Base-by-base conservation (phyloP, 805 yeast species). In the Candida pseudofarinosa region DNA sequence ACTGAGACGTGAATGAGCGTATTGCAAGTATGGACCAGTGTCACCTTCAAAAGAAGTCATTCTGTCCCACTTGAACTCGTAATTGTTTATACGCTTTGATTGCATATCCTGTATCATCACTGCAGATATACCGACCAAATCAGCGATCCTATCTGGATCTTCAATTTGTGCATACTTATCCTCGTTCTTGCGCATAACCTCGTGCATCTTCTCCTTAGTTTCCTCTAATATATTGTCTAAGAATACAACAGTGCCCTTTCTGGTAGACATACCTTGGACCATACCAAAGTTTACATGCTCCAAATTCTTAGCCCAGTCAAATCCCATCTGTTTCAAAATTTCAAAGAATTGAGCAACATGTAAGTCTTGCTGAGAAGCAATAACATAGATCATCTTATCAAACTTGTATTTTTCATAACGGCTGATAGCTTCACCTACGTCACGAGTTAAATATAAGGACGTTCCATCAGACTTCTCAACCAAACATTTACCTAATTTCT, bases 21-120 rank as follows among this genome's bases (percentile, higher is more conserved):
- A 93, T 69, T 93, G 99, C 63, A 93, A 77, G 71, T 93, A 93
- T 46, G 99, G 98, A 63, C 99, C 99, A 44, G 99, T 93, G 69
- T 93, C 99, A 69, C 99, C 99, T 74, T 93, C 99, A 53, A 93
- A 90, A 3, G 98, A 88, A 36, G 86, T 77, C 97, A 93, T 93
- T 74, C 99, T 85, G 57, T 87, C 88, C 99, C 99, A 93, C 67
- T 88, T 87, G 71, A 93, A 93, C 58, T 83, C 88, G 72, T 93
- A 93, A 72, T 93, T 91, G 74, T 91, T 89, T 67, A 91, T 79
- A 68, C 99, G 85, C 74, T 93, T 93, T 47, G 96, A 82, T 69
- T 88, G 95, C 98, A 93, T 90, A 68, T 93, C 99, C 76, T 93
- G 99, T 59, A 93, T 87, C 96, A 93, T 90, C 47, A 93, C 96